Conservation (phyloP, 371 early-diverging fungal species). For the Mortierella sp. region DNA sequence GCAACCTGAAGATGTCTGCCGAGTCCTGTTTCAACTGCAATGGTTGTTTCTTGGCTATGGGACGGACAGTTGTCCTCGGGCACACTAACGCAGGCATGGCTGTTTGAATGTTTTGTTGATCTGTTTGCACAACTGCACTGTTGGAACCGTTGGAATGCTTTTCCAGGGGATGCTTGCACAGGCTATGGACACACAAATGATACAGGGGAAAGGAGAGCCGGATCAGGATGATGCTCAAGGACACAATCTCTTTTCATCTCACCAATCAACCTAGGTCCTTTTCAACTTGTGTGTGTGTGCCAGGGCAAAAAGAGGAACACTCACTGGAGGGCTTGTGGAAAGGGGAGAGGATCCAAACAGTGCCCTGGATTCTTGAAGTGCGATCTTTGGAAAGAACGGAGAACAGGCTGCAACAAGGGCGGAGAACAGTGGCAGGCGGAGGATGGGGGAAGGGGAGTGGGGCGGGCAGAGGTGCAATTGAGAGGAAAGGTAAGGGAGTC, state of each 20-base stretch:
- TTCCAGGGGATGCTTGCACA: background rate
- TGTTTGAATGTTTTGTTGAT: background rate
- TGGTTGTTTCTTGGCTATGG: conserved; percentile 9
- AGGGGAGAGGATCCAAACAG: no score
- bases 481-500: no score
- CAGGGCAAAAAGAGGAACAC: no score
- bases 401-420: no score
- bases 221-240: background rate
- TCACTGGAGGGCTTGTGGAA: no score
- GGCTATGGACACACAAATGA: background rate
- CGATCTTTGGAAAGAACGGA: no score
- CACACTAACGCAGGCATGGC: conserved; percentile 37
- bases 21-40: background rate
- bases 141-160: background rate
- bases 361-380: no score
- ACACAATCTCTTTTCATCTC: background rate
- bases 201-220: background rate
- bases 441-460: no score
- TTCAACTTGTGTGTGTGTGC: no score
- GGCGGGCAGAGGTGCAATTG: no score
- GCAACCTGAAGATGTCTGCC: conserved; percentile 18
- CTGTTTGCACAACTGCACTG: background rate
- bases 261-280: no score
- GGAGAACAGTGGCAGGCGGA: no score
- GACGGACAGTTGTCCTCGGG: background rate